A percentile compares a stretch with the other conserved stretches of the same genome.
phyloP scores from a whole-genome alignment of 192 early-diverging fungal genomes.

The Phycomyces blakesleeanus region DNA sequence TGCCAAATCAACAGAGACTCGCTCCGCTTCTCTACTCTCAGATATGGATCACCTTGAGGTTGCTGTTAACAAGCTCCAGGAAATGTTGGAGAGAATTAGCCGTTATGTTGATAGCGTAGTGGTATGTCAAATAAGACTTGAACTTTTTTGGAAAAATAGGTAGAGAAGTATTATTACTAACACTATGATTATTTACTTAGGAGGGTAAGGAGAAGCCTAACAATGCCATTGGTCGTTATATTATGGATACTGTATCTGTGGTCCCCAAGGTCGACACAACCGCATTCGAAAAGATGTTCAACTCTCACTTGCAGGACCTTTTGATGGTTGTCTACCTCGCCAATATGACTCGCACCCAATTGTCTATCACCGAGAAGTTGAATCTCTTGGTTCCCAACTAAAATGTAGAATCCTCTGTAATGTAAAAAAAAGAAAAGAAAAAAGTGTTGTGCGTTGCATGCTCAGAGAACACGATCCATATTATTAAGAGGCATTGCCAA shows the following conservation, averaged over 20 bases:
- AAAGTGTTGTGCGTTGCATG: neutral
- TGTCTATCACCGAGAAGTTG: slow-evolving; percentile 89
- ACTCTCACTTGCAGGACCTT: slow-evolving; percentile 91
- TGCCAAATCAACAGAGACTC: slow-evolving; percentile 51
- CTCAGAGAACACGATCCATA: neutral
- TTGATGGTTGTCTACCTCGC: slow-evolving; percentile 95
- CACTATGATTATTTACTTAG: slow-evolving; percentile 16
- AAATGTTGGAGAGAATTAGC: slow-evolving; percentile 81
- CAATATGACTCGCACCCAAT: slow-evolving; percentile 92
- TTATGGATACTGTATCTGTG: slow-evolving; percentile 89
- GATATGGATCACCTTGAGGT: slow-evolving; percentile 92
- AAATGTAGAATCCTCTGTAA: neutral
- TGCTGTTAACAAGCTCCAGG: slow-evolving; percentile 69
- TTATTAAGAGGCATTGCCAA: neutral
- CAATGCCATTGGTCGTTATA: slow-evolving; percentile 81
- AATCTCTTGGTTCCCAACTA: slow-evolving; percentile 62
- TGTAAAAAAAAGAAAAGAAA: neutral
- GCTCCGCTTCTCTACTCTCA: slow-evolving; percentile 58
- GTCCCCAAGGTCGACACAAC: slow-evolving; percentile 82
- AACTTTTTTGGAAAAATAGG: too few species aligned
- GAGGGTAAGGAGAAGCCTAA: slow-evolving; percentile 55
- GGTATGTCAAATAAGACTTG: slow-evolving; percentile 40
- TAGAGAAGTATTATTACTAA: neutral
- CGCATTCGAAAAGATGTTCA: slow-evolving; percentile 91
- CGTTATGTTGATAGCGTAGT: slow-evolving; percentile 76